Percentiles rank a stretch among this genome's conserved stretches.
phyloP scores from a whole-genome alignment of 768 basidiomycete genomes.

The Suillus lakei region DNA sequence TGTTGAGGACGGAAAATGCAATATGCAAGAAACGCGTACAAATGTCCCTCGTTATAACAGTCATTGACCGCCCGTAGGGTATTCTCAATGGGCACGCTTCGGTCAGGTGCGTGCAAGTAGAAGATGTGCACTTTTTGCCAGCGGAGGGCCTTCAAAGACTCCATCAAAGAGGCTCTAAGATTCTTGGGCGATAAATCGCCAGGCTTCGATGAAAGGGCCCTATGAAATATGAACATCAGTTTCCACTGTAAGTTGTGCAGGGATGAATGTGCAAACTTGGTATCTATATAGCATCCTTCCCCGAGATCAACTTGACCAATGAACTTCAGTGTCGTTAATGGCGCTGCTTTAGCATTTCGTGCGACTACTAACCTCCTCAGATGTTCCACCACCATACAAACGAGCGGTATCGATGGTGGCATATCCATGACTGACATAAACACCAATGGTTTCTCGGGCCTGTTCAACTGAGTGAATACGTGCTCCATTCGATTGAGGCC shows the following conservation, averaged over 20 bases:
- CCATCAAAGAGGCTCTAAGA: slow-evolving; percentile 19
- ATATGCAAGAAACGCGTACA: slow-evolving; percentile 36
- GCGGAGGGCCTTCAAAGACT: slow-evolving; percentile 16
- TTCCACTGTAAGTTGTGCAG: neutral
- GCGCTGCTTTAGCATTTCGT: neutral
- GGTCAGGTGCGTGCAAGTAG: slow-evolving; percentile 54
- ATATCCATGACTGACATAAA: slow-evolving; percentile 21
- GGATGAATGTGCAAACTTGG: slow-evolving; percentile 18
- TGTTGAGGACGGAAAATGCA: neutral
- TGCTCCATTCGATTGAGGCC: slow-evolving; percentile 23
- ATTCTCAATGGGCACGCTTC: slow-evolving; percentile 47
- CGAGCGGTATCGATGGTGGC: slow-evolving; percentile 27
- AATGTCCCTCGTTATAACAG: slow-evolving; percentile 55
- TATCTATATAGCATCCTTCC: slow-evolving; percentile 17
- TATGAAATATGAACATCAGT: slow-evolving; percentile 2
- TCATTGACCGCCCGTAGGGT: slow-evolving; percentile 51
- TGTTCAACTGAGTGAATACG: slow-evolving; percentile 21
- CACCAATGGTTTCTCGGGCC: slow-evolving; percentile 18
- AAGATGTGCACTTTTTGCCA: slow-evolving; percentile 18
- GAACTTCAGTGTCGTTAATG: slow-evolving; percentile 16
- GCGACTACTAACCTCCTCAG: slow-evolving; percentile 24
- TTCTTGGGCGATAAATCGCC: slow-evolving; percentile 15
- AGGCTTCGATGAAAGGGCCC: slow-evolving; percentile 12
- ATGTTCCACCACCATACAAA: slow-evolving; percentile 24
- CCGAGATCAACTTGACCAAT: slow-evolving; percentile 18